Percentiles rank a stretch among this genome's conserved stretches.
Conservation (phyloP, 176 grass and related monocot species). For the Miscanthus lutarioriparius region DNA sequence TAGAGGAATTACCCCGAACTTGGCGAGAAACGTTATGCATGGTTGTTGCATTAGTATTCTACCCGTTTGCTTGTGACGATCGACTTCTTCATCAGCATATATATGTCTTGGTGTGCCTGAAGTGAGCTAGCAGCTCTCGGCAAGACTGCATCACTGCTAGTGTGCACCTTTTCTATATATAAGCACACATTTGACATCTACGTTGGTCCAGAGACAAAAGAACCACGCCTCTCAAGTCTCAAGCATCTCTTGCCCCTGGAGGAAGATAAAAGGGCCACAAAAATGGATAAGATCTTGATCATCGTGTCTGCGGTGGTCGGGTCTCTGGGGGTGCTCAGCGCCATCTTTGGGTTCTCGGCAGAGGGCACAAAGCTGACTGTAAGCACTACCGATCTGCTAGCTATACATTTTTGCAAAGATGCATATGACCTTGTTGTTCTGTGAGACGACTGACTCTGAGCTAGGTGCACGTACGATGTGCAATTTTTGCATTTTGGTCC, state of each 20-base stretch:
- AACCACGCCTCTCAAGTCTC: not conserved
- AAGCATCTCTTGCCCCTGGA: not conserved
- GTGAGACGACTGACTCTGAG: not conserved
- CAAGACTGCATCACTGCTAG: no score
- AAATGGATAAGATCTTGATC: constrained; percentile 15
- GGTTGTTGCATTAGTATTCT: no score
- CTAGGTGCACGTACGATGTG: not conserved
- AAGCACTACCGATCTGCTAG: not conserved
- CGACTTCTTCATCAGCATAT: not conserved
- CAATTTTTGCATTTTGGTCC: no score
- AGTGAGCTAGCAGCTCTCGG: not conserved
- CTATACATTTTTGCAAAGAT: not conserved
- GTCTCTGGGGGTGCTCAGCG: constrained; percentile 33
- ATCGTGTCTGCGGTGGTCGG: constrained; percentile 24
- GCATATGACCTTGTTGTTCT: not conserved
- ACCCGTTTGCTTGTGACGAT: not conserved
- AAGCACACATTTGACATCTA: not conserved
- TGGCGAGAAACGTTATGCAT: no score
- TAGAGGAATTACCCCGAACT: no score
- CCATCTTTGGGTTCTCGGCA: constrained; percentile 36
- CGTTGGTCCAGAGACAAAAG: not conserved
- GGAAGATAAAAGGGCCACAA: not conserved
- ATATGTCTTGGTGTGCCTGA: not conserved
- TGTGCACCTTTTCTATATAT: not conserved
- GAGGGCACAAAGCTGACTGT: constrained; percentile 35